Base-by-base conservation (phyloP, 768 basidiomycete species). In the Suillus decipiens region DNA sequence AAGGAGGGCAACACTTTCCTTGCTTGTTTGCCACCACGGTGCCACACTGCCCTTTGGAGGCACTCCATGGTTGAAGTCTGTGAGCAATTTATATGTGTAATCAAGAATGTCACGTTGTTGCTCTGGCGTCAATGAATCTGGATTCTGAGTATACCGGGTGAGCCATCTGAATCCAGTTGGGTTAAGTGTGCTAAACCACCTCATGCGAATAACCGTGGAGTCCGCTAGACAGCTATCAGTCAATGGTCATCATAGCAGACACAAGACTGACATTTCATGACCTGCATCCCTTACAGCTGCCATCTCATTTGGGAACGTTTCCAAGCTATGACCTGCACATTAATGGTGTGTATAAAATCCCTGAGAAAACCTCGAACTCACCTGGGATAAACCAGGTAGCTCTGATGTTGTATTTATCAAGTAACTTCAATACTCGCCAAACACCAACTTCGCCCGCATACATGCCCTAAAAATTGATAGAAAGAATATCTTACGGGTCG, bases 351-450 rank as follows among this genome's bases (percentile, higher is more conserved):
- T 59, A n/a, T 14, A 45, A 33, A n/a, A 67, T 7, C 41, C 33
- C 15, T 14, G 9, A 34, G 2, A 39, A 17, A 37, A 39, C 51
- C n/a, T 50, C 15, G 39, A 41, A 68, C 59, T 43, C 69, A 82
- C 87, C 88, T 36, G 88, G 88, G 61, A 89, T 88, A 71, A 89
- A 90, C 87, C 88, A 90, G 5, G 88, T 88, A 43, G 87, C 86
- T 72, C 77, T 79, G 62, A 83, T 86, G 28, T 80, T 76, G 72
- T 87, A 89, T 73, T 89, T 89, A 37, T 79, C 76, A 73, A 90
- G 89, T 22, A 89, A 74, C 73, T 88, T 89, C 64, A 90, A 75
- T 2, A 91, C 77, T 17, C 89, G 83, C 2, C 83, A 85, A 0
- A 81, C 76, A 5, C 89, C 89, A 22, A 91, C 87, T 70, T 90